Conservation (phyloP, 345 rosid species). For the Abelmoschus esculentus region DNA sequence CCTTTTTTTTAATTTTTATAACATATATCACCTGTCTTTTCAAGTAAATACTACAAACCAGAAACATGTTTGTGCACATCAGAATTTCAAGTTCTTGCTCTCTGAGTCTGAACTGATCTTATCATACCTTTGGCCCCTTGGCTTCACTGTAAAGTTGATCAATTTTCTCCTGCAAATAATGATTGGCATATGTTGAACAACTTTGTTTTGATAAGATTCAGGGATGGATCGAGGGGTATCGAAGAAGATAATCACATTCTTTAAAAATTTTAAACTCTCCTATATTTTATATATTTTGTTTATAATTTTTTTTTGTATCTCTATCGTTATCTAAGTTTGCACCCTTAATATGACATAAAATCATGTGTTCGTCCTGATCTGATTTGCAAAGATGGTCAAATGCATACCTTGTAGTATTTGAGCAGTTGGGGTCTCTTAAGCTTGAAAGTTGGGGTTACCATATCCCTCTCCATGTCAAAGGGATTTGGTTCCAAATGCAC, state of each 20-base stretch:
- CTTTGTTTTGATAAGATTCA: too few relatives aligned
- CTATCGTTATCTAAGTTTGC: too few relatives aligned
- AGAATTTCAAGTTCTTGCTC: not conserved
- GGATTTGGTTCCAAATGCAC: constrained; percentile 61
- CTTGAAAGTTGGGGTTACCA: constrained; percentile 84
- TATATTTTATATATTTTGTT: too few relatives aligned
- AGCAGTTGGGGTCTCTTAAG: constrained; percentile 89
- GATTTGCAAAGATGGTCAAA: too few relatives aligned
- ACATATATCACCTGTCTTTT: not conserved
- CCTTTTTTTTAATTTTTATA: too few relatives aligned
- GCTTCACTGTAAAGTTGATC: constrained; percentile 67
- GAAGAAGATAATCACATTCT: too few relatives aligned
- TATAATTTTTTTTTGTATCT: too few relatives aligned
- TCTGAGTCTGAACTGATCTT: constrained; percentile 10
- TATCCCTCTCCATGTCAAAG: constrained; percentile 80
- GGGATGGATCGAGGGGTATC: too few relatives aligned
- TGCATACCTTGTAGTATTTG: constrained; percentile 15
- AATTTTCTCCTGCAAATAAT: constrained; percentile 38
- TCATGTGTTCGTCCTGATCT: too few relatives aligned
- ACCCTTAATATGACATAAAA: too few relatives aligned
- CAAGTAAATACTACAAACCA: not conserved
- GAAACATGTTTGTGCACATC: not conserved
- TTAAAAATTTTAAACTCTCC: too few relatives aligned
- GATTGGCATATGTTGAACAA: too few relatives aligned
- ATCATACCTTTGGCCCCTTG: constrained; percentile 42